Percentiles rank a stretch among this genome's conserved stretches.
phyloP scores from a whole-genome alignment of 345 rosid species.

The Euphorbia pulcherrima region DNA sequence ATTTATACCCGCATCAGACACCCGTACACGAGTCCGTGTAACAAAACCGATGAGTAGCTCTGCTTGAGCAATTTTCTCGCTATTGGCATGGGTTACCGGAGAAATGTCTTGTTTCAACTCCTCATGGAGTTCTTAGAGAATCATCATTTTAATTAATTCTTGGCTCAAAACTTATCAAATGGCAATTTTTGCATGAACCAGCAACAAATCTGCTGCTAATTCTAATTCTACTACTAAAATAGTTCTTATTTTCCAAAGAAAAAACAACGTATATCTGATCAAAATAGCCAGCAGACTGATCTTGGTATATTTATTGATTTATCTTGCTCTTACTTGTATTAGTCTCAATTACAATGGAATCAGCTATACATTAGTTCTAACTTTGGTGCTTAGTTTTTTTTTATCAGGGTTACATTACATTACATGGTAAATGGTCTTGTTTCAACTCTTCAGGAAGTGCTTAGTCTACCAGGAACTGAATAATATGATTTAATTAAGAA shows the following conservation, averaged over 20 bases:
- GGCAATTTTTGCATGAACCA: neutral
- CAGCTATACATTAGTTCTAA: neutral
- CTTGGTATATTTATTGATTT: slow-evolving; percentile 43
- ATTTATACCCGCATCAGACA: too few species aligned
- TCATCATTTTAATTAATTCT: neutral
- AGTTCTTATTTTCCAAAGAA: neutral
- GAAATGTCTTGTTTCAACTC: neutral
- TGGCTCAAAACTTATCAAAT: too few species aligned
- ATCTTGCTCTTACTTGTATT: slow-evolving; percentile 1
- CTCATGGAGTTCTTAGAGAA: neutral
- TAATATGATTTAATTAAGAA: too few species aligned
- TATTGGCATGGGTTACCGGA: slow-evolving; percentile 9
- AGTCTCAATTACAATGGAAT: neutral
- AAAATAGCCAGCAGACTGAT: slow-evolving; percentile 49
- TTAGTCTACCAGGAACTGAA: too few species aligned
- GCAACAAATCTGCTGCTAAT: neutral
- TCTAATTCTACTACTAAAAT: neutral
- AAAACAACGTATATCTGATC: slow-evolving; percentile 45
- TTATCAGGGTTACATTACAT: too few species aligned
- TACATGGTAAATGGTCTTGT: too few species aligned
- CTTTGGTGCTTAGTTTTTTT: too few species aligned
- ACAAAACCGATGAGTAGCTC: too few species aligned
- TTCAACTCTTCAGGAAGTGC: too few species aligned
- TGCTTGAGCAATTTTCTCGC: too few species aligned
- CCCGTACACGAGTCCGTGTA: too few species aligned